A percentile compares a stretch with the other conserved stretches of the same genome.
Evolutionary conservation across 345 rosid species (phyloP).

Genomic region (Eucalyptus sp.): DNA sequence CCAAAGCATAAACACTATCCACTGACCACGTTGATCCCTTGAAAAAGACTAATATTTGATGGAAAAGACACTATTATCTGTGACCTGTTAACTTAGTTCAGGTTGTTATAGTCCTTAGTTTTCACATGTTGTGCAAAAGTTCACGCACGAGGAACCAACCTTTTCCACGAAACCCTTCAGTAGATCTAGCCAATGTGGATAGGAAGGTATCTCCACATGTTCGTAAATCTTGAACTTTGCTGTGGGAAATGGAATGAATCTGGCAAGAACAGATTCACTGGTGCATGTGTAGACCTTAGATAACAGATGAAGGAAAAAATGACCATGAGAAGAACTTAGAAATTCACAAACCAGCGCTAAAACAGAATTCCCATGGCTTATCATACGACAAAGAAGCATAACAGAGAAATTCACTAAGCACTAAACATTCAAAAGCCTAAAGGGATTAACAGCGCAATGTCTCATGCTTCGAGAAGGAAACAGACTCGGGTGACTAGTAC

Average conservation of each 20-base stretch:
- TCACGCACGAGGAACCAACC: constrained; percentile 22
- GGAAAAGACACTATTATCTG: background rate
- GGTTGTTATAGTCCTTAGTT: background rate
- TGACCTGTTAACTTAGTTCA: background rate
- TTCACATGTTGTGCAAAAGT: background rate
- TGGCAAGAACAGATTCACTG: constrained; percentile 47
- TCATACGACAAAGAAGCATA: background rate
- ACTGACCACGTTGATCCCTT: background rate
- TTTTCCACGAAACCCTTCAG: constrained; percentile 20
- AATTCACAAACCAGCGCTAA: background rate
- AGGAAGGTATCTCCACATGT: constrained; percentile 13
- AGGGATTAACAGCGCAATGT: background rate
- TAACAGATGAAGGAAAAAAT: background rate
- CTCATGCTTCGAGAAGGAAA: background rate
- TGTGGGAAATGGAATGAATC: constrained; percentile 48
- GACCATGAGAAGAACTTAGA: background rate
- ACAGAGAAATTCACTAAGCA: background rate
- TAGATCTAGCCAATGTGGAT: constrained; percentile 1
- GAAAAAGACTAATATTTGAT: background rate
- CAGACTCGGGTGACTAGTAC: background rate
- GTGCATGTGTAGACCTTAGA: constrained; percentile 66
- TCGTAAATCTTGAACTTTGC: constrained; percentile 43
- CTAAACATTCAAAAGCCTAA: background rate
- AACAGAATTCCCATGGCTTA: background rate
- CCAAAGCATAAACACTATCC: background rate